A percentile compares a stretch with the other conserved stretches of the same genome.
Evolutionary conservation across 73 alveolate species (phyloP).

Genomic region (Paramecium tetraurelia): DNA sequence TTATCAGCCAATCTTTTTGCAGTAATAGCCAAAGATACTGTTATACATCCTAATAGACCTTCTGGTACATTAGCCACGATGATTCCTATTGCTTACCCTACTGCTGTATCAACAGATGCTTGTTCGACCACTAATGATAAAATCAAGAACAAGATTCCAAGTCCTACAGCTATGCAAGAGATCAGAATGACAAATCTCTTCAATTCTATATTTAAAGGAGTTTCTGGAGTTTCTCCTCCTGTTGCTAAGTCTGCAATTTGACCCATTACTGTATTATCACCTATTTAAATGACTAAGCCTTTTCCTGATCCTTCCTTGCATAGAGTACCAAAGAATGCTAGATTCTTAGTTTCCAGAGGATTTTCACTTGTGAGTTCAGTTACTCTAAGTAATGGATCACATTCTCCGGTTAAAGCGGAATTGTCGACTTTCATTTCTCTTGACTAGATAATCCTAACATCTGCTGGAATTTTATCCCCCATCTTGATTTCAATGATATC

Average conservation of each 20-base stretch:
- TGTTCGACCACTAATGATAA: slow-evolving; percentile 79
- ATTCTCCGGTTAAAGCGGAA: slow-evolving; percentile 96
- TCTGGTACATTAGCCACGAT: slow-evolving; percentile 98
- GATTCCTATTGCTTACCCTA: slow-evolving; percentile 91
- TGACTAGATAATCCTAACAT: slow-evolving; percentile 85
- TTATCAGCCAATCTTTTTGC: slow-evolving; percentile 92
- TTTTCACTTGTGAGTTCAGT: slow-evolving; percentile 83
- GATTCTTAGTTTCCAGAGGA: slow-evolving; percentile 85
- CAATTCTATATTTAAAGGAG: slow-evolving; percentile 89
- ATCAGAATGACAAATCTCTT: slow-evolving; percentile 89
- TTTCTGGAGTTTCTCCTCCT: slow-evolving; percentile 82
- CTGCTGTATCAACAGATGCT: slow-evolving; percentile 80
- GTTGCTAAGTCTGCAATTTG: slow-evolving; percentile 92
- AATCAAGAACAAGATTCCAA: slow-evolving; percentile 87
- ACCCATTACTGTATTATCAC: slow-evolving; percentile 93
- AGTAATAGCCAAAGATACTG: slow-evolving; percentile 91
- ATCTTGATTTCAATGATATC: slow-evolving; percentile 86
- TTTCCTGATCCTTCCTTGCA: slow-evolving; percentile 92
- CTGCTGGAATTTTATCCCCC: slow-evolving; percentile 98
- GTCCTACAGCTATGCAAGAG: slow-evolving; percentile 85
- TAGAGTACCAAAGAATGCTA: slow-evolving; percentile 89
- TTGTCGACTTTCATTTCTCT: slow-evolving; percentile 92
- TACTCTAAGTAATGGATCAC: slow-evolving; percentile 70
- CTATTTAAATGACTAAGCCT: slow-evolving; percentile 90
- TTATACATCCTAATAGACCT: slow-evolving; percentile 91